These are phyloP conservation scores for Wickerhamomyces bisporus DNA, from an alignment of 805 yeast genomes.

Conservation along the genomic window DNA sequence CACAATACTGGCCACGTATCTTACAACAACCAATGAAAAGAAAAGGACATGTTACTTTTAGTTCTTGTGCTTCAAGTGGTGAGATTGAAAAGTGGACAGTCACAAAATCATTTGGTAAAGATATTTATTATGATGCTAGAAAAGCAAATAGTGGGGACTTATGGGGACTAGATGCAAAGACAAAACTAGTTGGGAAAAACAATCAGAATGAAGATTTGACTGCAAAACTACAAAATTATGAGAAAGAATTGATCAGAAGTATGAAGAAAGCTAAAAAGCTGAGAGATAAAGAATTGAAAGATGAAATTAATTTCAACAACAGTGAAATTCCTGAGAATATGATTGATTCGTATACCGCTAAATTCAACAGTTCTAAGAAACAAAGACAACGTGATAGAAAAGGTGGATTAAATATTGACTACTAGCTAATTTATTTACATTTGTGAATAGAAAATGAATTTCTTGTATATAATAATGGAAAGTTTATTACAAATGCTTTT, in stretches of 20 bases:
- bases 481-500: too few relatives aligned
- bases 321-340: conserved; percentile 18
- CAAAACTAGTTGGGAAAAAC: conserved; percentile 34
- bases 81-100: conserved; percentile 82
- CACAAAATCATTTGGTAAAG: conserved; percentile 70
- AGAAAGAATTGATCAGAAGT: conserved; percentile 21
- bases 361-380: conserved; percentile 20
- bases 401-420: conserved; percentile 7
- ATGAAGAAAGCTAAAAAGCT: conserved; percentile 12
- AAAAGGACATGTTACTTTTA: conserved; percentile 77
- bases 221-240: conserved; percentile 31
- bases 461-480: too few relatives aligned
- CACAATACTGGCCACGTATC: conserved; percentile 64
- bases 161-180: conserved; percentile 74
- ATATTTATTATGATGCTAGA: conserved; percentile 83
- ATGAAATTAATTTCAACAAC: conserved; percentile 6
- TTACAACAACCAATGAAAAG: conserved; percentile 67
- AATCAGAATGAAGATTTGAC: conserved; percentile 26
- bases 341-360: conserved; percentile 20
- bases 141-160: conserved; percentile 80
- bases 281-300: conserved; percentile 12
- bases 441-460: too few relatives aligned
- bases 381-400: conserved; percentile 23
- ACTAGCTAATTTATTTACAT: too few relatives aligned
- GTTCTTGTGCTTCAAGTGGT: conserved; percentile 77